Conservation (phyloP, 352 stramenopile genomes). For the Phytophthora nicotianae region DNA sequence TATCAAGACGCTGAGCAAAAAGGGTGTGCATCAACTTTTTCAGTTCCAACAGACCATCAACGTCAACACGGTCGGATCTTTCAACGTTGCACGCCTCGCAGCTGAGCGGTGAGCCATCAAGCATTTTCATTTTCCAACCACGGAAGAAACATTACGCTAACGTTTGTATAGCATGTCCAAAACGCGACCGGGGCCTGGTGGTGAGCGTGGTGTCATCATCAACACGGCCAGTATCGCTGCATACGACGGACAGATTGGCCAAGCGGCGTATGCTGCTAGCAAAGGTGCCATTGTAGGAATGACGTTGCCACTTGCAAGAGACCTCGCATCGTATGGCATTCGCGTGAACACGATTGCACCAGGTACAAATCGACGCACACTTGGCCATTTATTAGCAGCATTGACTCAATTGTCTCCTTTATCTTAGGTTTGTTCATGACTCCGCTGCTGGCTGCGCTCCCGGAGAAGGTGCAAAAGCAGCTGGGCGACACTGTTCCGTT, state of each 20-base stretch:
- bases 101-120: slow-evolving; percentile 82
- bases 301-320: slow-evolving; percentile 96
- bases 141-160: not conserved
- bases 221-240: slow-evolving; percentile 98
- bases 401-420: not conserved
- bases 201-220: slow-evolving; percentile 96
- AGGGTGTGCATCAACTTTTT: slow-evolving; percentile 90
- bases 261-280: slow-evolving; percentile 96
- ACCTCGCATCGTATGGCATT: slow-evolving; percentile 94
- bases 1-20: slow-evolving; percentile 93
- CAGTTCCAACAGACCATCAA: slow-evolving; percentile 96
- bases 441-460: slow-evolving; percentile 94
- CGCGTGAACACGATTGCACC: slow-evolving; percentile 97
- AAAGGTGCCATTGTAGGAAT: slow-evolving; percentile 97
- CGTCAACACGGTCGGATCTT: slow-evolving; percentile 97
- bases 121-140: not conserved
- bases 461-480: slow-evolving; percentile 94
- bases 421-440: slow-evolving; percentile 95
- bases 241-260: slow-evolving; percentile 97
- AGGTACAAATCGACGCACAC: slow-evolving; percentile 38
- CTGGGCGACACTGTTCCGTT: slow-evolving; percentile 95
- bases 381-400: not conserved
- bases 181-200: slow-evolving; percentile 63
- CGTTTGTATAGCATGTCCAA: slow-evolving; percentile 83
- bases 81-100: slow-evolving; percentile 96